Evolutionary conservation across 176 grass and related monocot genomes (phyloP).

Genomic region (Zoysia pacifica): DNA sequence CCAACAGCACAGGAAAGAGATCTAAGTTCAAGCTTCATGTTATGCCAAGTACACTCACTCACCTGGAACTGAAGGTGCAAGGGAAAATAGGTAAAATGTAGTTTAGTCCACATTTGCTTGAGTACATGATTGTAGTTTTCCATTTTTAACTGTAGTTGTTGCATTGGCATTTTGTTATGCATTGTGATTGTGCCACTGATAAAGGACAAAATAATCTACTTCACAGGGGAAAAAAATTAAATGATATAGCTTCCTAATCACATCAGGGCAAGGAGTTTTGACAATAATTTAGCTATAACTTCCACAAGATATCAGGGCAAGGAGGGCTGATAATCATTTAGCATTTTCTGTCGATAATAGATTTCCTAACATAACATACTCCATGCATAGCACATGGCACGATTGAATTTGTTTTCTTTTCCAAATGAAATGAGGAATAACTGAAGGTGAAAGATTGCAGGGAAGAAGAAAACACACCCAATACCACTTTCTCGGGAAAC

Average conservation of each 20-base stretch:
- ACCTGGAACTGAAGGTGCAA: too few species aligned
- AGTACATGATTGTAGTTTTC: too few species aligned
- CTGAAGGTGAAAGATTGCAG: constrained; percentile 11
- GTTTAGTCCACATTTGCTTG: too few species aligned
- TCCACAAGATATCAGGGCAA: neutral
- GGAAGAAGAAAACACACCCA: constrained; percentile 68
- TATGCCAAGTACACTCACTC: too few species aligned
- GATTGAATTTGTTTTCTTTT: neutral
- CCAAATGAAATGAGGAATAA: constrained; percentile 17
- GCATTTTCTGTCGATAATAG: neutral
- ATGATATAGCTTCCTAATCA: constrained; percentile 5
- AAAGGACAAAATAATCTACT: constrained; percentile 7
- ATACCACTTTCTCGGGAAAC: constrained; percentile 97
- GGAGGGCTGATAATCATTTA: constrained; percentile 12
- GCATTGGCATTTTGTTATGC: neutral
- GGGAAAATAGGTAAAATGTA: too few species aligned
- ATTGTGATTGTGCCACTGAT: neutral
- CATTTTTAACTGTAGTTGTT: neutral
- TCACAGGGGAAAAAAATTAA: neutral
- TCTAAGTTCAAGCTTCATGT: too few species aligned
- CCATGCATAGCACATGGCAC: neutral
- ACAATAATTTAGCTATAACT: neutral
- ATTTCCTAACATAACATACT: constrained; percentile 12
- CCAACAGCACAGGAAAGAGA: too few species aligned
- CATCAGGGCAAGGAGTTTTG: neutral